Base-by-base conservation (phyloP, 768 basidiomycete genomes). In the Dioszegia crocea region DNA sequence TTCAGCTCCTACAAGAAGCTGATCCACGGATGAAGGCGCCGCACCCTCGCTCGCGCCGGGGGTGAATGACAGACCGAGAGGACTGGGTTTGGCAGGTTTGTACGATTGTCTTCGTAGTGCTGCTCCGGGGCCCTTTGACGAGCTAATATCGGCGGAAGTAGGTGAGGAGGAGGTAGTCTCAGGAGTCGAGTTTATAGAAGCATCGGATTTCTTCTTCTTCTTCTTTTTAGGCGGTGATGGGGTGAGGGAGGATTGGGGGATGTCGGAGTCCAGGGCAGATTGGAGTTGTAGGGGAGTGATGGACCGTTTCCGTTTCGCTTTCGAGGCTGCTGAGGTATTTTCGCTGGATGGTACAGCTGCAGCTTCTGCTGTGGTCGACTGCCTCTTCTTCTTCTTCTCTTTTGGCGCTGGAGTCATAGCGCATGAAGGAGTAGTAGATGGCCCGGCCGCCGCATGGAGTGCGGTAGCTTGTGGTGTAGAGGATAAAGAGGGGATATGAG, bases 11-110 rank as follows among this genome's bases (percentile, higher is more conserved):
- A 33, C 33, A 6, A 14, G 33, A 33, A 14, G 6, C 8, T 6
- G 33, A 33, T 33, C 33, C 6, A 33, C 33, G 5, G 49, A 21
- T 19, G 14, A 19, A 6, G 49, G 10, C 2, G 49, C 33, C 5
- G 17, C 19, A n/a, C 8, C 4, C 3, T 33, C 31, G 19, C 2
- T 30, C 17, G 11, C 23, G 17, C 16, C 52, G 2, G 52, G 27
- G 19, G 24, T 54, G 6, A 39, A 26, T 12, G 39, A 54, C 5
- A 40, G 26, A 27, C 52, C 52, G 9, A 56, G 54, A 14, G 54
- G 54, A 33, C 54, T 56, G 3, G 54, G 54, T 33, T 29, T 21
- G n/a, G 30, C 41, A 30, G 54, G 54, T 45, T 46, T 44, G 27
- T 41, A 41, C 4, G 27, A 14, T 16, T 17, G 39, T 23, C 17